Evolutionary conservation across 2,329 filamentous ascomycete species (phyloP).

Genomic region (Paecilomyces formosus): DNA sequence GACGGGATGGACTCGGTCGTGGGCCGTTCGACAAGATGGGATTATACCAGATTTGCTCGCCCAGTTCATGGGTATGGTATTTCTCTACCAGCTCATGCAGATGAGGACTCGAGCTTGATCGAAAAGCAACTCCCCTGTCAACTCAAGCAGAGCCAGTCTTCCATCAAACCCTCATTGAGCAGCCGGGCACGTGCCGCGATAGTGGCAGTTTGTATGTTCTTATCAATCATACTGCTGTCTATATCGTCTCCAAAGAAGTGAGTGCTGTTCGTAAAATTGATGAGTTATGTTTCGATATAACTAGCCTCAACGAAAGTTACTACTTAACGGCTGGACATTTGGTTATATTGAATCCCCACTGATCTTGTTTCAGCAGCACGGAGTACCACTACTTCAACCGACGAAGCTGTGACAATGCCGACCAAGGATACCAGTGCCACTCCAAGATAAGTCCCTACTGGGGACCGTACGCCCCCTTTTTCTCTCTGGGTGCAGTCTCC

Average conservation of each 20-base stretch:
- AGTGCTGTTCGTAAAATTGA: background rate
- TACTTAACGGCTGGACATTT: no score
- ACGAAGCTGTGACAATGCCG: slow-evolving; percentile 45
- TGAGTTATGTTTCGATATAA: background rate
- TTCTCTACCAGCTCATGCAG: background rate
- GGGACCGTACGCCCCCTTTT: slow-evolving; percentile 87
- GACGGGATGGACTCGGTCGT: background rate
- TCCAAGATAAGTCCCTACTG: slow-evolving; percentile 59
- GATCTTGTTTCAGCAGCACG: background rate
- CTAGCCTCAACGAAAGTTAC: background rate
- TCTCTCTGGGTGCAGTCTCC: slow-evolving; percentile 56
- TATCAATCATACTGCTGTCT: background rate
- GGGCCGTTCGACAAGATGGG: background rate
- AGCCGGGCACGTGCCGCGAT: background rate
- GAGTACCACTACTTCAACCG: background rate
- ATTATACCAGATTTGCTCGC: background rate
- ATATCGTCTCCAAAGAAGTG: background rate
- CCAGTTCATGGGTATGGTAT: background rate
- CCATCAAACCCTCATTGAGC: background rate
- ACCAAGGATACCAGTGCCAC: slow-evolving; percentile 57
- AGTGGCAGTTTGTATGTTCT: background rate
- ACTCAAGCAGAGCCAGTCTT: background rate
- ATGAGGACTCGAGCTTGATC: background rate
- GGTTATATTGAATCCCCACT: background rate
- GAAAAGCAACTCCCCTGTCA: background rate